Evolutionary conservation across 495 filamentous ascomycete species (phyloP), one percentile per base, ranked within the genome.

Genomic region (Penicillium turbatum): DNA sequence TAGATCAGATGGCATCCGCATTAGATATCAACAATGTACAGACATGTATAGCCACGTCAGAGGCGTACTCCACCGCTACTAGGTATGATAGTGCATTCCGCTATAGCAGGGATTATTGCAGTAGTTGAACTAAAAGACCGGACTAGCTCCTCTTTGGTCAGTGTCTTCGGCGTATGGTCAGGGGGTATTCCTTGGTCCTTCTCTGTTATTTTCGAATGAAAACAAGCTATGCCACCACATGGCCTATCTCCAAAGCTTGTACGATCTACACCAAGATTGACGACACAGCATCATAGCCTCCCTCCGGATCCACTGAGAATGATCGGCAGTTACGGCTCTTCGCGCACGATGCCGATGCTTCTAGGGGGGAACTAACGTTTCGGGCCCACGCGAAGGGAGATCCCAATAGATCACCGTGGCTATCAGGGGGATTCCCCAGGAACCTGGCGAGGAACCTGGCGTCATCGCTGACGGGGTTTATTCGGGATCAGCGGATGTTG

Each of bases 1-100:
- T 39, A 54, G 56, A 34, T 63, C 56, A 46, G 57, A 57, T 52
- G 24, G 38, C 48, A 42, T 45, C 42, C 50, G 48, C 53, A 24
- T 24, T 24, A 24, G 34, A 45, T 36, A 19, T 34, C 35, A 24
- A 24, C 21, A 24, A 24, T 24, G 21, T 24, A 24, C 21, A 24
- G n/a, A n/a, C n/a, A n/a, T n/a, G n/a, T 24, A 26, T 15, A 46
- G 54, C 54, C 62, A 56, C 59, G 59, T 62, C 62, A 62, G 56
- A 65, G 59, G 59, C 59, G 50, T 53, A n/a, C 53, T 62, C 62
- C 56, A 59, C 62, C 24, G 38, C 57, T 24, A 39, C 43, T 50
- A 50, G 49, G 36, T 16, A 15, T 9, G 3, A 51, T 42, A 50
- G 45, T 54, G 51, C 54, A 54, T 38, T 5, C 30, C 35, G 17